Evolutionary conservation across 352 stramenopile genomes (phyloP).

Genomic region (Phytopythium ostracodes): DNA sequence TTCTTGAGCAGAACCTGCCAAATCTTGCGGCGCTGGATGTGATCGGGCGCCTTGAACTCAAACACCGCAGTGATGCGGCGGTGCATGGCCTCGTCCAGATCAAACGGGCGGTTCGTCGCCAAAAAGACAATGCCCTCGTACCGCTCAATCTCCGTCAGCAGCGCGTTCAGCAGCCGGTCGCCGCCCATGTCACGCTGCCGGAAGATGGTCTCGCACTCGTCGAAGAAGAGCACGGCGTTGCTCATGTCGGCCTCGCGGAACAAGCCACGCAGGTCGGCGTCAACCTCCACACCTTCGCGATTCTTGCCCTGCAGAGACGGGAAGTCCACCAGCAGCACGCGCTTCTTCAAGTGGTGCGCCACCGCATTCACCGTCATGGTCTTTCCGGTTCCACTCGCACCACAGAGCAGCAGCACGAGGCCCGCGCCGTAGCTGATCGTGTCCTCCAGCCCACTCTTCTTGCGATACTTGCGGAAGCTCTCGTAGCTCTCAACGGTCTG

Average conservation of each 20-base stretch:
- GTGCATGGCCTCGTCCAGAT: slow-evolving; percentile 89
- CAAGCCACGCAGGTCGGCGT: slow-evolving; percentile 77
- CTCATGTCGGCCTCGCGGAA: slow-evolving; percentile 89
- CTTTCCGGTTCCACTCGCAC: slow-evolving; percentile 86
- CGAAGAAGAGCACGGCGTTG: slow-evolving; percentile 89
- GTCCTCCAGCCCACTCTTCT: slow-evolving; percentile 73
- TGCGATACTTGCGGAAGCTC: slow-evolving; percentile 70
- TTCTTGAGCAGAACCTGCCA: slow-evolving; percentile 70
- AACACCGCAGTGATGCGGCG: slow-evolving; percentile 87
- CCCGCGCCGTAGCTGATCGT: slow-evolving; percentile 75
- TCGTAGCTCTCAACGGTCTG: slow-evolving; percentile 84
- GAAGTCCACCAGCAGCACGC: slow-evolving; percentile 87
- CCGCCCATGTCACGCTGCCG: slow-evolving; percentile 76
- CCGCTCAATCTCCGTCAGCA: slow-evolving; percentile 86
- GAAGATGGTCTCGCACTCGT: slow-evolving; percentile 89
- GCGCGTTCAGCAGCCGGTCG: slow-evolving; percentile 74
- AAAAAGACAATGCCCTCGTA: slow-evolving; percentile 89
- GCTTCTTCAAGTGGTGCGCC: slow-evolving; percentile 81
- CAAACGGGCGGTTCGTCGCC: slow-evolving; percentile 85
- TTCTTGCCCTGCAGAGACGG: slow-evolving; percentile 79
- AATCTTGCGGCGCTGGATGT: slow-evolving; percentile 81
- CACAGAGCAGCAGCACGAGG: slow-evolving; percentile 77
- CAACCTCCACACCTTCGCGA: slow-evolving; percentile 65
- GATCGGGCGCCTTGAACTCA: slow-evolving; percentile 83
- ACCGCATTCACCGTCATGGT: slow-evolving; percentile 90